A percentile compares a stretch with the other conserved stretches of the same genome.
These are phyloP conservation scores for Handroanthus guayacan DNA, from an alignment of 257 asterid genomes.

Conservation along the genomic window DNA sequence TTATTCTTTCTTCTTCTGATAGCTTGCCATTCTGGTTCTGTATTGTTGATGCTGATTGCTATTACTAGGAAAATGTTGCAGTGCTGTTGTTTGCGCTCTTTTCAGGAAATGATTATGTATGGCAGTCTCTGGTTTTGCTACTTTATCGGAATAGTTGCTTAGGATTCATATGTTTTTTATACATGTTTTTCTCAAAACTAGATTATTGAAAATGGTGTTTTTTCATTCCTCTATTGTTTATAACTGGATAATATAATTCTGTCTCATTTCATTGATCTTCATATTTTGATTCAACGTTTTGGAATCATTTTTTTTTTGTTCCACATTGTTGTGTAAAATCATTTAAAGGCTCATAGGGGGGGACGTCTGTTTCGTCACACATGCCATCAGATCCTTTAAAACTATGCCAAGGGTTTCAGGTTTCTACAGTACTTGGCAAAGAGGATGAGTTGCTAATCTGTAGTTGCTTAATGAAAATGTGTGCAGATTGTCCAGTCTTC, in stretches of 20 bases:
- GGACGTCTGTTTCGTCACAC: neutral
- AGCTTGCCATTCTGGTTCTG: neutral
- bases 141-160: neutral
- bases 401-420: neutral
- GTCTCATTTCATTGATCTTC: neutral
- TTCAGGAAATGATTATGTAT: neutral
- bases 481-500: neutral
- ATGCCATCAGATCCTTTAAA: neutral
- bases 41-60: neutral
- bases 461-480: conserved; percentile 16
- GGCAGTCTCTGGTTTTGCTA: neutral
- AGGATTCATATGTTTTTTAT: neutral
- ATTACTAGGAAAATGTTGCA: neutral
- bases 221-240: neutral
- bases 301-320: neutral
- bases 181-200: neutral
- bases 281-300: neutral
- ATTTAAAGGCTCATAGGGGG: neutral
- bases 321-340: neutral
- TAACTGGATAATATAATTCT: conserved; percentile 7
- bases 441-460: neutral
- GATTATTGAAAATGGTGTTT: neutral
- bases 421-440: neutral
- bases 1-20: neutral
- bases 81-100: neutral